Percentiles rank a stretch among this genome's conserved stretches.
Conservation (phyloP, 2,329 filamentous ascomycete species). For the Pseudogymnoascus sp. region DNA sequence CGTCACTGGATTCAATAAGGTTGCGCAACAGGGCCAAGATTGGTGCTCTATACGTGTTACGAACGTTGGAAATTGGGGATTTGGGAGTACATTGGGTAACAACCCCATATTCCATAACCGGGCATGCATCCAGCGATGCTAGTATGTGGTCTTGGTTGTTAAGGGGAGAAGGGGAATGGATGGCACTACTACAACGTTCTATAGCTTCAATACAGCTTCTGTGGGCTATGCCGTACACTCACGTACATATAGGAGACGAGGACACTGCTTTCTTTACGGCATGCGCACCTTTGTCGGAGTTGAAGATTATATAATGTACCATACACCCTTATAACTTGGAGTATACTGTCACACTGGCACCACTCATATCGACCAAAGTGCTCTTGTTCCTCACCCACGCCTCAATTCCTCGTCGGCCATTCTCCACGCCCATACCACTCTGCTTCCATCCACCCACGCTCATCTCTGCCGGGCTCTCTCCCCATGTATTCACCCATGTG, state of each 20-base stretch:
- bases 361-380: constrained; percentile 71
- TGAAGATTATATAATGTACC: neutral
- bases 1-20: neutral
- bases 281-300: neutral
- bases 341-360: constrained; percentile 64
- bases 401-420: constrained; percentile 69
- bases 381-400: constrained; percentile 84
- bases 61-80: neutral
- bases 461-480: constrained; percentile 89
- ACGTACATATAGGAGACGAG: neutral
- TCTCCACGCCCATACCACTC: constrained; percentile 82
- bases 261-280: neutral
- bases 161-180: neutral
- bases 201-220: neutral
- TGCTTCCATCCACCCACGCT: constrained; percentile 87
- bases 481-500: constrained; percentile 90
- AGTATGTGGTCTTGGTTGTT: neutral
- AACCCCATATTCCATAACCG: neutral
- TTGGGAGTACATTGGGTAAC: neutral
- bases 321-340: constrained; percentile 41
- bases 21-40: neutral
- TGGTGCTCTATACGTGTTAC: neutral
- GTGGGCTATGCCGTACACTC: neutral
- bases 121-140: neutral
- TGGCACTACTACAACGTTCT: neutral